Conservation (phyloP, 2,329 filamentous ascomycete species). For the Diaporthe amygdali region DNA sequence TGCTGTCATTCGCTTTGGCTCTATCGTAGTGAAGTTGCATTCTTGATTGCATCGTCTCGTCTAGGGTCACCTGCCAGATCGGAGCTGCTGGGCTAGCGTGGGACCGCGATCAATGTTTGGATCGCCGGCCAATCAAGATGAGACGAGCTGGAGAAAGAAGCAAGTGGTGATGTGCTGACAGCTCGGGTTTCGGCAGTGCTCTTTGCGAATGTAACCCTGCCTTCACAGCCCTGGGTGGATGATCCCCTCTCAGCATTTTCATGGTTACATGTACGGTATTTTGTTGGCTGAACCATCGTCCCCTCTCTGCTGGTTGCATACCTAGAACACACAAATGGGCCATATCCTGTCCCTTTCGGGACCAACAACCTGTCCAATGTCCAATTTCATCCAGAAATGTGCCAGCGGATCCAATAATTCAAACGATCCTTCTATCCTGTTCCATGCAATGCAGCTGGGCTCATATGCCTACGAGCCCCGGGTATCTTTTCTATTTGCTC, state of each 20-base stretch:
- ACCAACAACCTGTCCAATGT: background rate
- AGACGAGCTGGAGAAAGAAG: background rate
- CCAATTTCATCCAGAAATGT: background rate
- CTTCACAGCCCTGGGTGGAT: background rate
- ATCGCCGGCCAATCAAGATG: constrained; percentile 17
- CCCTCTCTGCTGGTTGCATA: background rate
- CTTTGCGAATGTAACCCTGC: background rate
- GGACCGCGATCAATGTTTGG: background rate
- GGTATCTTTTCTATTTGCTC: constrained; percentile 24
- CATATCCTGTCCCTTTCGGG: background rate
- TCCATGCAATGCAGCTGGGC: constrained; percentile 12
- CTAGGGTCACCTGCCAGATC: background rate
- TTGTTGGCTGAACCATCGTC: background rate
- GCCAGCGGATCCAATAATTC: background rate
- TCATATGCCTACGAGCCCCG: constrained; percentile 5
- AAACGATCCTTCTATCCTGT: background rate
- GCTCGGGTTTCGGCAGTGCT: constrained; percentile 11
- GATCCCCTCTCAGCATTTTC: background rate
- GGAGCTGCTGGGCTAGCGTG: background rate
- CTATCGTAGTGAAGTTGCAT: background rate
- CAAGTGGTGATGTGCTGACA: constrained; percentile 6
- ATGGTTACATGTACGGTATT: background rate
- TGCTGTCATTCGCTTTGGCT: background rate
- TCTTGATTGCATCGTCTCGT: background rate
- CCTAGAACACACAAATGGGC: background rate